Conservation (phyloP, 495 filamentous ascomycete genomes). For the Podospora conica region DNA sequence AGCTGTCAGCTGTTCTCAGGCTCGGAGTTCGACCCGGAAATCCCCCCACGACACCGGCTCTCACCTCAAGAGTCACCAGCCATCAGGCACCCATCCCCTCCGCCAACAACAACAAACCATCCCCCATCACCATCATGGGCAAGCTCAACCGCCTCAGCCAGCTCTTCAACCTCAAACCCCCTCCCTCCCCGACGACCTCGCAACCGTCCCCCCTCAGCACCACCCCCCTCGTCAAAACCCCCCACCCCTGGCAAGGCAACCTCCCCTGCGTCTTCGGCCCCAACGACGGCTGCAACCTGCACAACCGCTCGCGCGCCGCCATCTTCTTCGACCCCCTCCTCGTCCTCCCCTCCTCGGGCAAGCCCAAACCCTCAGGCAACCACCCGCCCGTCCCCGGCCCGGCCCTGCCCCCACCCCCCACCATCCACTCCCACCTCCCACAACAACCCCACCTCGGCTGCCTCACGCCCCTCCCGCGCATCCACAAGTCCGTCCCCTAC, state of each 20-base stretch:
- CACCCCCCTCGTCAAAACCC: background rate
- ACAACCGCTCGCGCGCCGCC: conserved; percentile 20
- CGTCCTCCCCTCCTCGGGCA: conserved; percentile 4
- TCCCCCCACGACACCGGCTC: background rate
- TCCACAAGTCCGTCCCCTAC: conserved; percentile 23
- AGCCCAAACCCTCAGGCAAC: conserved; percentile 11
- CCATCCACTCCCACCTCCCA: conserved; percentile 16
- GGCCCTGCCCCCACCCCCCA: conserved; percentile 6
- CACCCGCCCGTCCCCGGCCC: background rate
- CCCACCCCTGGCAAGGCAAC: conserved; percentile 24
- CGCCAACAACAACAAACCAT: background rate
- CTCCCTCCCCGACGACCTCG: background rate
- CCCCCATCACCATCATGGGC: background rate
- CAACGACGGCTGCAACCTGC: conserved; percentile 23
- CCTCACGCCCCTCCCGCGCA: conserved; percentile 15
- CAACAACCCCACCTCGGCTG: conserved; percentile 6
- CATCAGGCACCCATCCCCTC: background rate
- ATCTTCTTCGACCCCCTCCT: conserved; percentile 21
- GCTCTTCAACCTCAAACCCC: conserved; percentile 4
- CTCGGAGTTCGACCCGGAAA: too few relatives aligned
- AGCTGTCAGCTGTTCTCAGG: background rate
- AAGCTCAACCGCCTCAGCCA: conserved; percentile 1
- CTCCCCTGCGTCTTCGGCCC: conserved; percentile 26
- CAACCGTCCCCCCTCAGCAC: conserved; percentile 3
- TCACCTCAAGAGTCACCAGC: background rate